Evolutionary conservation across 176 grass and related monocot species (phyloP), one percentile per base, ranked within the genome.

Genomic region (Poa pratensis): DNA sequence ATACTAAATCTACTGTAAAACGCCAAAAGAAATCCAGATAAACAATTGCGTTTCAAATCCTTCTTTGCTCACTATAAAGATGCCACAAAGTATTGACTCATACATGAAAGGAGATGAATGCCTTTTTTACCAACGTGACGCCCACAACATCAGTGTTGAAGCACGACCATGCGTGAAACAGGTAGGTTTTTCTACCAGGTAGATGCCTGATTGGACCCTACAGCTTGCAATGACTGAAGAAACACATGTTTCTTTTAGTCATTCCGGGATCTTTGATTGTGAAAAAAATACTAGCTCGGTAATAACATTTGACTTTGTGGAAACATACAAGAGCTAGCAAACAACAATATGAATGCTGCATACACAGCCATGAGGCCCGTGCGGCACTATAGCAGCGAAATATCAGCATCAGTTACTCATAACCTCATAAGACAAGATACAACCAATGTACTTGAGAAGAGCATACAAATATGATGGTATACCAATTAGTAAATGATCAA

Each of bases 341-440:
- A 24, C 45, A 72, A 45, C 39, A 72, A 72, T 22, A 72, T 66
- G 45, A 37, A 64, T 75, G 28, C 24, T 46, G 40, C 55, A 63
- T 35, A 10, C 13, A 24, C 42, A 64, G 59, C 52, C 35, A 75
- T 18, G 7, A 64, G 42, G 57, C 12, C 45, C 45, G 0, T 48
- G 45, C 1, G 45, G 45, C 45, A 17, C 50, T 75, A 64, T 75
- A 49, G 68, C 37, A 73, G 69, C 22, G 8, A 64, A 63, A 84
- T 75, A 49, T 24, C 57, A 75, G 18, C 43, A 75, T 62, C 45
- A 49, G 28, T 40, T 34, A 63, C 19, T 75, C 7, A 52, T 40
- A 63, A 64, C 19, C 62, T 4, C 60, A 51, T 22, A 60, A 32
- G 6, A 8, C 42, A 74, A 49, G n/a, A 19, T 49, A 20, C 15